A percentile compares a stretch with the other conserved stretches of the same genome.
Conservation (phyloP, 2,329 filamentous ascomycete species). For the Kalmusia sp. region DNA sequence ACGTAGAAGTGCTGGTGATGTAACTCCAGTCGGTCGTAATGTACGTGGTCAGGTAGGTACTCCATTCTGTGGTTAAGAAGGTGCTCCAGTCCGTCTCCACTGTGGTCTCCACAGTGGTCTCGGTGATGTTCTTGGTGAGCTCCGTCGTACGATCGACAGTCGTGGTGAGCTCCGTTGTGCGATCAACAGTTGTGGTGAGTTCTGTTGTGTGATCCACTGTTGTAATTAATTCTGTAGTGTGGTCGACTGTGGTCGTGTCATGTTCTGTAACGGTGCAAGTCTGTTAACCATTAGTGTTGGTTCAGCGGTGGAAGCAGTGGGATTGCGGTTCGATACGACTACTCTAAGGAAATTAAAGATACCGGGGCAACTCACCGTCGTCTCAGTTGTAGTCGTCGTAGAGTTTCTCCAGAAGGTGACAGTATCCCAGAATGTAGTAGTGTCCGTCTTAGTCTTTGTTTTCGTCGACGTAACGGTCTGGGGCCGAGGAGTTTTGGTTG, state of each 20-base stretch:
- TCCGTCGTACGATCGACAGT: not conserved
- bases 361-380: constrained; percentile 1
- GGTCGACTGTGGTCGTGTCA: constrained; percentile 7
- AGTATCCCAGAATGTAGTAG: constrained; percentile 19
- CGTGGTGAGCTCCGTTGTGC: not conserved
- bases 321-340: too few species aligned
- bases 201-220: too few species aligned
- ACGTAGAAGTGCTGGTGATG: constrained; percentile 25
- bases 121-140: constrained; percentile 8
- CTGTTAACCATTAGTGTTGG: constrained; percentile 8
- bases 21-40: constrained; percentile 5
- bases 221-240: not conserved
- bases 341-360: not conserved
- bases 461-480: constrained; percentile 11
- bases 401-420: constrained; percentile 14
- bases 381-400: constrained; percentile 11
- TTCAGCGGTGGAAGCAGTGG: too few species aligned
- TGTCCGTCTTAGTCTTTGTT: constrained; percentile 11
- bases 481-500: constrained; percentile 11
- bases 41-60: constrained; percentile 16
- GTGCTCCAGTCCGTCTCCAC: constrained; percentile 17
- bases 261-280: constrained; percentile 8
- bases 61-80: constrained; percentile 14
- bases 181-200: not conserved
- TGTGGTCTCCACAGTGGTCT: constrained; percentile 21